phyloP scores from a whole-genome alignment of 1,284 basidiomycete species.

The Puccinia hordei region DNA sequence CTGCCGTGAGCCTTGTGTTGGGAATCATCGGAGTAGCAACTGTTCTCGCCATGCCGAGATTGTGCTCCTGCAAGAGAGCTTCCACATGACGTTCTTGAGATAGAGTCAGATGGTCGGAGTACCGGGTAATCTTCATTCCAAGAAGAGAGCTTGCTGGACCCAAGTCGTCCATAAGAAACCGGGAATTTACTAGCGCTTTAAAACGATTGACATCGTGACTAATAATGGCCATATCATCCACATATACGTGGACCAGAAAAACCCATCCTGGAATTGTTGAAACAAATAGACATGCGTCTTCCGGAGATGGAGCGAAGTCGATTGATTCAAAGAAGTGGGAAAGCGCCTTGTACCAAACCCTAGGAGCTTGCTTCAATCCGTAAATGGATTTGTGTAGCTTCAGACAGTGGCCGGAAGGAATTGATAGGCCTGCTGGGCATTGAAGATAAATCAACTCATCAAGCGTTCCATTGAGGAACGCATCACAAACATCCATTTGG shows the following conservation, averaged over 20 bases:
- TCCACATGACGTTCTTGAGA: not conserved
- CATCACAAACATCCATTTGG: not conserved
- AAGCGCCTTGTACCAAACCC: not conserved
- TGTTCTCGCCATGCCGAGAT: not conserved
- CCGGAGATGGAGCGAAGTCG: not conserved
- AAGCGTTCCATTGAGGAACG: not conserved
- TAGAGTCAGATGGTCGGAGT: not conserved
- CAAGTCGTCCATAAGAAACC: conserved; percentile 5
- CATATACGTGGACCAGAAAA: conserved; percentile 1
- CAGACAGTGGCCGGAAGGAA: not conserved
- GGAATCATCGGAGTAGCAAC: not conserved
- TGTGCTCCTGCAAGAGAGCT: not conserved
- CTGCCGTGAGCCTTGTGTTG: not conserved
- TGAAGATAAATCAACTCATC: conserved; percentile 1
- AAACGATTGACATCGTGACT: conserved; percentile 3
- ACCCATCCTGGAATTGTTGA: not conserved
- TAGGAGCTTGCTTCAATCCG: conserved; percentile 19
- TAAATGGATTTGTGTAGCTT: conserved; percentile 6
- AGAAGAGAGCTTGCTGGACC: not conserved
- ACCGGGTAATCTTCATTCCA: not conserved
- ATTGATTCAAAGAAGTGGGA: not conserved
- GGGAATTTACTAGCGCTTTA: not conserved
- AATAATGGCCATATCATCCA: not conserved
- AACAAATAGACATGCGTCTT: conserved; percentile 5
- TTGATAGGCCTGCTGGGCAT: not conserved